Percentiles rank a stretch among this genome's conserved stretches.
These are phyloP conservation scores for Pyrenophora graminea DNA, from an alignment of 2,329 filamentous ascomycete genomes.

Conservation along the genomic window DNA sequence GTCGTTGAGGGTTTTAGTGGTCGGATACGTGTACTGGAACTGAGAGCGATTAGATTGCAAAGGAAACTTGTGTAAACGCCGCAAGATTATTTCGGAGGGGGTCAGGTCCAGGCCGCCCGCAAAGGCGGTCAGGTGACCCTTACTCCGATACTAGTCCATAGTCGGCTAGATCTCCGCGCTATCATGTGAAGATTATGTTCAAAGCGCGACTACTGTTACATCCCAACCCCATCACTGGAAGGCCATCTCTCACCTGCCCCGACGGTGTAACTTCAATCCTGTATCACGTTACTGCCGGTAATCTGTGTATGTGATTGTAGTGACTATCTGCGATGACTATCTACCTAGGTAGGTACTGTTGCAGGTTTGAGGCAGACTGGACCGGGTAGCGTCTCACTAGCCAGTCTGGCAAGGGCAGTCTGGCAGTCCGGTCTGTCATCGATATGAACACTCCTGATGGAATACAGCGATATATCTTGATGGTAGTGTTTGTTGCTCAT, in stretches of 20 bases:
- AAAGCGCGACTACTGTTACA: neutral
- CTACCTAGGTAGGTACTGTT: neutral
- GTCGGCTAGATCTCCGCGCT: slow-evolving; percentile 18
- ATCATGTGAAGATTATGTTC: slow-evolving; percentile 13
- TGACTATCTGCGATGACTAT: slow-evolving; percentile 1
- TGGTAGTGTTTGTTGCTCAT: neutral
- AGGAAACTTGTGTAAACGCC: slow-evolving; percentile 14
- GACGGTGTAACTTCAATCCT: neutral
- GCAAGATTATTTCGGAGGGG: slow-evolving; percentile 36
- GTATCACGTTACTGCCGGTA: neutral
- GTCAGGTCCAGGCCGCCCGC: slow-evolving; percentile 26
- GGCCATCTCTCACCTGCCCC: neutral
- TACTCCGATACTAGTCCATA: slow-evolving; percentile 12
- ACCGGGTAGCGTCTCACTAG: slow-evolving; percentile 11
- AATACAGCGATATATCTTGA: neutral
- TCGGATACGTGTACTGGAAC: slow-evolving; percentile 5
- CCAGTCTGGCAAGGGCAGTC: neutral
- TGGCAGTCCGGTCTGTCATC: slow-evolving; percentile 18
- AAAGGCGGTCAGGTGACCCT: slow-evolving; percentile 14
- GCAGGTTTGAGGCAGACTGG: slow-evolving; percentile 9
- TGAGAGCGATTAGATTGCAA: slow-evolving; percentile 12
- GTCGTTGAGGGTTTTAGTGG: slow-evolving; percentile 16
- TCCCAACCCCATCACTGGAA: neutral
- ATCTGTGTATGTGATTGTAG: too few species aligned
- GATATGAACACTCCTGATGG: neutral